These are phyloP conservation scores for Aspergillus cavernicola DNA, from an alignment of 495 filamentous ascomycete genomes.

Conservation along the genomic window DNA sequence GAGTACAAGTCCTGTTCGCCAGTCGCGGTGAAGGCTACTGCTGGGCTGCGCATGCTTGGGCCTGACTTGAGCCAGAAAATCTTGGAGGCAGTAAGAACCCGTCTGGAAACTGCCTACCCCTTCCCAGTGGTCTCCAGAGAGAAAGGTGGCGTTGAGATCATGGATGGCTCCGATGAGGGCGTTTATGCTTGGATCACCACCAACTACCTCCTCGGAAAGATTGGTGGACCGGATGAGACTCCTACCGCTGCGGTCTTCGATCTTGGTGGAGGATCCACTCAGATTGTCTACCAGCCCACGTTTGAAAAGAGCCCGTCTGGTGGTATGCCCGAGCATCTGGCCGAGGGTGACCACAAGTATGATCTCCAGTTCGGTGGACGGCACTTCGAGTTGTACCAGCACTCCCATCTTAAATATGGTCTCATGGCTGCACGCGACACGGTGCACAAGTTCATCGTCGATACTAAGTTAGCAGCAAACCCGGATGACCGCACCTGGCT, in stretches of 20 bases:
- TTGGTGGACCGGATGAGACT: constrained; percentile 83
- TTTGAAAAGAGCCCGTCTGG: constrained; percentile 69
- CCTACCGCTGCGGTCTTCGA: constrained; percentile 94
- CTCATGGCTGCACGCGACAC: constrained; percentile 90
- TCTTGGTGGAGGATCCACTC: constrained; percentile 92
- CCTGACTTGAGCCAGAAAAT: constrained; percentile 78
- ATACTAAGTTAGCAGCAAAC: constrained; percentile 52
- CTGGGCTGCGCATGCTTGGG: constrained; percentile 82
- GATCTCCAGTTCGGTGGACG: constrained; percentile 84
- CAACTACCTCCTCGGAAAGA: constrained; percentile 97
- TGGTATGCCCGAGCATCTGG: constrained; percentile 84
- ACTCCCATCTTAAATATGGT: constrained; percentile 96
- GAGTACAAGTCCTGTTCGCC: constrained; percentile 84
- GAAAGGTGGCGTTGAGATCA: constrained; percentile 84
- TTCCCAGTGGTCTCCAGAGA: constrained; percentile 87
- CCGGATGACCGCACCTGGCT: constrained; percentile 53
- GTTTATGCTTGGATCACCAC: constrained; percentile 99
- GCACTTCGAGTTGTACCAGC: constrained; percentile 92
- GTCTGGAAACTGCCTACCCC: constrained; percentile 85
- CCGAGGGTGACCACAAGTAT: constrained; percentile 95
- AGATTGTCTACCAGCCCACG: constrained; percentile 97
- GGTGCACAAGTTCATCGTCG: constrained; percentile 69
- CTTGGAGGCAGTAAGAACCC: constrained; percentile 74
- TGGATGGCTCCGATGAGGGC: constrained; percentile 93
- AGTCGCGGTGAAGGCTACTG: constrained; percentile 93